Percentiles rank a stretch among this genome's conserved stretches.
These are phyloP conservation scores for Angophora floribunda DNA, from an alignment of 345 rosid genomes.

Conservation along the genomic window DNA sequence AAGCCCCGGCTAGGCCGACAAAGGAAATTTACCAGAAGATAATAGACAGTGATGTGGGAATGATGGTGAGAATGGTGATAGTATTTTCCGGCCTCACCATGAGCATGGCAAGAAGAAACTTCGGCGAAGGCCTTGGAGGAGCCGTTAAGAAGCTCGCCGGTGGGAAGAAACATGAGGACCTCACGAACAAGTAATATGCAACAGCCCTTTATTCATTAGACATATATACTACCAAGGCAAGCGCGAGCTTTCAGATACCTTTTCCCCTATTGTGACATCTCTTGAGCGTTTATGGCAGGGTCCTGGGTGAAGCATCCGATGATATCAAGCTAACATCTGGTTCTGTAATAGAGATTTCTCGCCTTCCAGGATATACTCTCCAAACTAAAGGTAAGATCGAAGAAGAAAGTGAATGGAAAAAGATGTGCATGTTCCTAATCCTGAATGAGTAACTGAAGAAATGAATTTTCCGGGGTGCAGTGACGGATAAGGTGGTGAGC, in stretches of 20 bases:
- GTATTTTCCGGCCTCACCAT: slow-evolving; percentile 30
- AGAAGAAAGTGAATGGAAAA: neutral
- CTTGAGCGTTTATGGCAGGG: slow-evolving; percentile 4
- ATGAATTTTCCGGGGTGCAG: slow-evolving; percentile 9
- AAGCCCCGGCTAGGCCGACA: slow-evolving; percentile 22
- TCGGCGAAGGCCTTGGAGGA: slow-evolving; percentile 33
- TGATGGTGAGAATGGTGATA: slow-evolving; percentile 29
- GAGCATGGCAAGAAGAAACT: slow-evolving; percentile 29
- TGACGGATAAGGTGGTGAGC: slow-evolving; percentile 32
- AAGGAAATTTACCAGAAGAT: slow-evolving; percentile 28
- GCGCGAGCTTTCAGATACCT: neutral
- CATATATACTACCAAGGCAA: neutral
- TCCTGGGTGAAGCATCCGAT: slow-evolving; percentile 33
- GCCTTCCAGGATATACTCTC: slow-evolving; percentile 31
- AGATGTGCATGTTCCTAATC: neutral
- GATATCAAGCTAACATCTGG: slow-evolving; percentile 29
- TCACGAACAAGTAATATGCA: slow-evolving; percentile 16
- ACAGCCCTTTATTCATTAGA: neutral
- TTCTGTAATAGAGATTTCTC: slow-evolving; percentile 33
- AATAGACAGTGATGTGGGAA: slow-evolving; percentile 28
- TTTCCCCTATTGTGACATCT: neutral
- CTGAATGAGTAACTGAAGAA: neutral
- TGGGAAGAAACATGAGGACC: slow-evolving; percentile 30
- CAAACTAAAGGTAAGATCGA: slow-evolving; percentile 19
- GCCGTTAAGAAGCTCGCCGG: slow-evolving; percentile 28